Evolutionary conservation across 2,329 filamentous ascomycete species (phyloP).

Genomic region (Fusarium irregulare): DNA sequence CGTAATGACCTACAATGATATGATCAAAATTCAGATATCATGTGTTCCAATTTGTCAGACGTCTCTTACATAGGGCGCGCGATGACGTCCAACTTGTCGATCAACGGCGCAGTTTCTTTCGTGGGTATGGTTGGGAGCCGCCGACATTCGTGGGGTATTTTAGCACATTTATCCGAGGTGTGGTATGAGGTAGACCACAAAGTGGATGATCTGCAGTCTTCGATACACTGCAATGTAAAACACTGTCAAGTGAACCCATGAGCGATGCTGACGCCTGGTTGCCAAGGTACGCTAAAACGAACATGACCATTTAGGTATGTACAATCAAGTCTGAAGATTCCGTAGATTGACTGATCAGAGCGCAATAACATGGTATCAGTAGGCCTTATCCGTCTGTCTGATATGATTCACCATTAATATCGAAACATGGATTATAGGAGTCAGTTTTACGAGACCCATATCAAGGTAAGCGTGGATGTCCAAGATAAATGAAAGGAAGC

Average conservation of each 20-base stretch:
- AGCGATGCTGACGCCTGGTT: background rate
- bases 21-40: background rate
- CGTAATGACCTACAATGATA: background rate
- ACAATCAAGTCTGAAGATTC: background rate
- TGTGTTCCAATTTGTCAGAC: background rate
- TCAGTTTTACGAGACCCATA: background rate
- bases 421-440: background rate
- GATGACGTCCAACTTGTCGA: background rate
- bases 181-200: background rate
- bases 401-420: background rate
- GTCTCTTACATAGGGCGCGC: background rate
- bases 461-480: background rate
- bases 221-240: background rate
- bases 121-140: background rate
- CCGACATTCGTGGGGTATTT: background rate
- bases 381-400: background rate
- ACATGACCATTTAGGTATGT: background rate
- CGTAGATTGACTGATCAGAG: background rate
- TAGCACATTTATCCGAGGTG: background rate
- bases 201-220: background rate
- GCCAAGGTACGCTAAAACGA: background rate
- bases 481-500: background rate
- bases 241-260: background rate
- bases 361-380: background rate
- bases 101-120: background rate